Evolutionary conservation across 768 basidiomycete genomes (phyloP), one percentile per base, ranked within the genome.

Genomic region (Boletus subparvulus): DNA sequence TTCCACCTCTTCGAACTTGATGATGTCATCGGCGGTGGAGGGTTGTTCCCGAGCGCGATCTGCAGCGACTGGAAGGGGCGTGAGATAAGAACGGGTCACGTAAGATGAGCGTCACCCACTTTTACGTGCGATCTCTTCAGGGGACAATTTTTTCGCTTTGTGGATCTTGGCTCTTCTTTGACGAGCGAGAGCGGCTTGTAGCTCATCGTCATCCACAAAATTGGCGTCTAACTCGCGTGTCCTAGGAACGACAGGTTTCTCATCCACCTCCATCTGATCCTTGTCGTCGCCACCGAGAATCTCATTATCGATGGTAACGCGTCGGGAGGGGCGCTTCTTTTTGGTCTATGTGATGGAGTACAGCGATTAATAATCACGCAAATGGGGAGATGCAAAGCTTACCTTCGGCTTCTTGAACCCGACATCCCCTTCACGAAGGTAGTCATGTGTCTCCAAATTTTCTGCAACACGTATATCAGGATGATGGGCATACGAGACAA

Each of bases 201-300:
- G 83, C 66, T 99, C 97, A 72, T 99, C 97, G 72, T 99, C 97
- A 74, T 98, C 97, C 61, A 98, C 88, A 73, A 97, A 92, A 74
- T 96, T 96, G 64, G 81, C 79, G 69, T 94, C 85, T 50, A 93
- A 79, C 69, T 94, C 84, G 65, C 88, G 81, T 61, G 78, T 77
- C 62, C 87, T 80, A 57, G 86, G 83, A 28, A 85, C 74, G 55
- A 83, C 76, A n/a, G 88, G 83, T 63, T 82, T 85, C 63, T 82
- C 75, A 66, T 97, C 95, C 52, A 94, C 82, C 33, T 92, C 84
- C 90, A 96, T 97, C 60, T 73, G 75, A 52, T 65, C 61, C 51
- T 43, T 45, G 33, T 60, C 59, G 8, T 62, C 52, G 42, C 45
- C 60, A 51, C 47, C 61, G 11, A 45, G 46, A 43, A 52, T 55